phyloP scores from a whole-genome alignment of 768 basidiomycete species.

The Auriscalpium orientale region DNA sequence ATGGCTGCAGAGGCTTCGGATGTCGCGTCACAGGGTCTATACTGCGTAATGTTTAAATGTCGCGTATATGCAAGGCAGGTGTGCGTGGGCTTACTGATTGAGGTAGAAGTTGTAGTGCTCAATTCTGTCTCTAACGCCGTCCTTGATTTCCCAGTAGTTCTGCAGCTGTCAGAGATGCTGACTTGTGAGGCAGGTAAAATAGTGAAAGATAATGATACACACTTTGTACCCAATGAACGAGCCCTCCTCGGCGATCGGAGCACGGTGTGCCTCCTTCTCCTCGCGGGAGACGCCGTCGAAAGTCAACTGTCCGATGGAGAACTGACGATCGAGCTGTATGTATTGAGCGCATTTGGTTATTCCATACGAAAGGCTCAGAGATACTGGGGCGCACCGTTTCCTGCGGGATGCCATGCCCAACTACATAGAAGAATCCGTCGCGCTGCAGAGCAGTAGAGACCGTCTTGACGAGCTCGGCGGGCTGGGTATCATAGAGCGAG shows the following conservation, averaged over 20 bases:
- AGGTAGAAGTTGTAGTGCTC: constrained; percentile 30
- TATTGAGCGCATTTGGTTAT: neutral
- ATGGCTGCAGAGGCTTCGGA: constrained; percentile 24
- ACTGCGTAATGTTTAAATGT: constrained; percentile 7
- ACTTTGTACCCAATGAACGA: constrained; percentile 31
- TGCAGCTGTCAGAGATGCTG: constrained; percentile 17
- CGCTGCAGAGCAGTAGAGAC: constrained; percentile 25
- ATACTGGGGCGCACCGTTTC: constrained; percentile 15
- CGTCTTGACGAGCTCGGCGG: constrained; percentile 20
- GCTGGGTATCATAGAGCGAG: constrained; percentile 23
- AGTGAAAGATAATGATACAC: neutral
- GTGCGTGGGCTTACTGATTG: constrained; percentile 15
- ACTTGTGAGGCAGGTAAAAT: neutral
- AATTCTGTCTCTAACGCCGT: constrained; percentile 27
- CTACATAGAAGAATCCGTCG: constrained; percentile 31
- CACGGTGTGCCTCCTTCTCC: constrained; percentile 25
- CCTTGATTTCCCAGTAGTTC: constrained; percentile 30
- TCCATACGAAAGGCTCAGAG: neutral
- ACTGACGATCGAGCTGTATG: constrained; percentile 23
- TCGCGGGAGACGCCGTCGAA: constrained; percentile 25
- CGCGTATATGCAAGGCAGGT: neutral
- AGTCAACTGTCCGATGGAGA: constrained; percentile 24
- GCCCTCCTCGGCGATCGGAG: constrained; percentile 28
- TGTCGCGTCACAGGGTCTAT: constrained; percentile 25
- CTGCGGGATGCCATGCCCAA: constrained; percentile 23